Base-by-base conservation (phyloP, 2,329 filamentous ascomycete species). In the Penicillium sp. region DNA sequence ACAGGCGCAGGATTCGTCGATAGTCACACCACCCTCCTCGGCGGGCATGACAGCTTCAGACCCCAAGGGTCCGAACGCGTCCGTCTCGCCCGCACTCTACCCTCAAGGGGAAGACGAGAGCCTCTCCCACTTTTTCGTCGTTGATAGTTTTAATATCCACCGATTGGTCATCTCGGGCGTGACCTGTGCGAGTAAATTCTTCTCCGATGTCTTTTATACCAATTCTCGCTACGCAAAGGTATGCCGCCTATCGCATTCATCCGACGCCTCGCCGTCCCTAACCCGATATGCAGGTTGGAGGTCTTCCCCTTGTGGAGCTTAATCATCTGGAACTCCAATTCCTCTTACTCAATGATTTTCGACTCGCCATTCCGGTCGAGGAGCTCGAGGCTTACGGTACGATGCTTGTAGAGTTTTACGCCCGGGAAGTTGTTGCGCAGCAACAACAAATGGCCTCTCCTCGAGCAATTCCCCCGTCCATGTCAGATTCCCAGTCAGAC, bases 161-260 rank as follows among this genome's bases (percentile, higher is more conserved):
- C 86, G 94, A 49, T 79, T 99, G 49, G 92, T 97, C 48, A 99
- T 99, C 69, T 90, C 94, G 2, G 94, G 92, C 31, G 94, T 99
- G 40, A 99, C 94, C 3, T 97, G 94, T 73, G 92, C 94, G 5
- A 97, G 92, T 82, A 99, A 99, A 74, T 99, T 97, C 80, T 99
- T 99, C 74, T 97, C 92, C 5, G 85, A 99, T 74, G 92, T 97
- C 36, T 99, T 99, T 66, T 99, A 97, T 70, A 99, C 94, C 9
- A 99, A 99, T 73, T 97, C 94, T 49, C 84, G 94, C 85, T 99
- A 99, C 71, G 94, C 94, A 54, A 99, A 97, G 88, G 94, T 96
- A 80, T 57, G 79, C 75, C 51, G 79, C 75, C 51, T 30, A 22
- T 27, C 51, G 50, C 35, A 39, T 38, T 20, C 7, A 27, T 47